Evolutionary conservation across 106 monocot genomes (phyloP).

Genomic region (Triglochin maritima): DNA sequence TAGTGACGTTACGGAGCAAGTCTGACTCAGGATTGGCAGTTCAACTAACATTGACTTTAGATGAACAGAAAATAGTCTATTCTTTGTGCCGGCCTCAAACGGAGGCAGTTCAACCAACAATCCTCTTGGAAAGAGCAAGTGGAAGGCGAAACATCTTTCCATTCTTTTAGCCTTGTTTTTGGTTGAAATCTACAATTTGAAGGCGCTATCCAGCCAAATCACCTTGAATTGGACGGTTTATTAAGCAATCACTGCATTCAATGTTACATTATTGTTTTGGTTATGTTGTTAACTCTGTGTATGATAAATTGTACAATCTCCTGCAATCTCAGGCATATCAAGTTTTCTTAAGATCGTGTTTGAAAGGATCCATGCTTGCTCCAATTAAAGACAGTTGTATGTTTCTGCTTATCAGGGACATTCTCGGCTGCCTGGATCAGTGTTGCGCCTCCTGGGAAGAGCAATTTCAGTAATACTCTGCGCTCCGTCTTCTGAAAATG

Average conservation of each 20-base stretch:
- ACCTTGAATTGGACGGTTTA: too few relatives aligned
- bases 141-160: constrained; percentile 48
- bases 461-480: constrained; percentile 60
- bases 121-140: constrained; percentile 78
- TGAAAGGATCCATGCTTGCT: too few relatives aligned
- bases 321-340: too few relatives aligned
- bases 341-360: too few relatives aligned
- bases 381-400: too few relatives aligned
- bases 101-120: constrained; percentile 44
- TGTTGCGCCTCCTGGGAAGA: constrained; percentile 45
- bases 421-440: constrained; percentile 61
- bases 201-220: too few relatives aligned
- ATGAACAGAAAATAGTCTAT: not conserved
- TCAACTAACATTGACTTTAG: constrained; percentile 6
- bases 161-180: not conserved
- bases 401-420: constrained; percentile 30
- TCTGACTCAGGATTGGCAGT: not conserved
- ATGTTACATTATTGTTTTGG: too few relatives aligned
- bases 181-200: not conserved
- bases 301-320: too few relatives aligned
- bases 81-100: constrained; percentile 13
- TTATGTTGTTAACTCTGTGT: too few relatives aligned
- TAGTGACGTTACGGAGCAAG: not conserved
- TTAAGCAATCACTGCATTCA: too few relatives aligned
- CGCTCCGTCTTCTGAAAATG: not conserved